These are phyloP conservation scores for Harrya chromipes DNA, from an alignment of 768 basidiomycete species.

Conservation along the genomic window DNA sequence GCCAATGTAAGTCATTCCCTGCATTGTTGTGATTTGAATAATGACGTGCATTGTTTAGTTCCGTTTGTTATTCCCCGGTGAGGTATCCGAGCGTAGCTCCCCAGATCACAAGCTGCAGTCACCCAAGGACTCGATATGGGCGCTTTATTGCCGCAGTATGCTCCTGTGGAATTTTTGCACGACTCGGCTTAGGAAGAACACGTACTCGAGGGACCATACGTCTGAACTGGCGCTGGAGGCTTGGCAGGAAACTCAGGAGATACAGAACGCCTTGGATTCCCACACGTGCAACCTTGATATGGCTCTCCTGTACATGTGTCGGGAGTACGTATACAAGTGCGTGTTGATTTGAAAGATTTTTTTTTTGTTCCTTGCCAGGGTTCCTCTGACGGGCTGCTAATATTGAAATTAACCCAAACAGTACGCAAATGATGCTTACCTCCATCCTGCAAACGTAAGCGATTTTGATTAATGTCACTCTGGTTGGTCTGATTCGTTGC, in stretches of 20 bases:
- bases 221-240: constrained; percentile 59
- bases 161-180: constrained; percentile 72
- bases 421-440: constrained; percentile 63
- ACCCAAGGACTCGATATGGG: constrained; percentile 79
- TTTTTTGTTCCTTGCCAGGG: constrained; percentile 4
- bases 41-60: constrained; percentile 15
- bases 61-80: constrained; percentile 70
- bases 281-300: constrained; percentile 74
- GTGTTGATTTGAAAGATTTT: constrained; percentile 25
- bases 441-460: constrained; percentile 64
- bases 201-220: constrained; percentile 47
- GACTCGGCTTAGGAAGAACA: constrained; percentile 45
- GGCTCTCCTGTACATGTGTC: constrained; percentile 58
- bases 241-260: constrained; percentile 61
- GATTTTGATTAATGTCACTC: neutral
- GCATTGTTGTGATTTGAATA: constrained; percentile 7
- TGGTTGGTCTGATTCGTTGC: constrained; percentile 21
- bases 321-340: constrained; percentile 75
- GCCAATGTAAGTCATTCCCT: constrained; percentile 51
- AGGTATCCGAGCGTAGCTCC: constrained; percentile 53
- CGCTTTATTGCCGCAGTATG: constrained; percentile 78
- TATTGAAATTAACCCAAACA: constrained; percentile 27
- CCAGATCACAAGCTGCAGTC: constrained; percentile 44
- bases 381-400: constrained; percentile 14
- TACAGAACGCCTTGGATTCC: constrained; percentile 63